Evolutionary conservation across 2,329 filamentous ascomycete genomes (phyloP).

Genomic region (Ophiostoma sp.): DNA sequence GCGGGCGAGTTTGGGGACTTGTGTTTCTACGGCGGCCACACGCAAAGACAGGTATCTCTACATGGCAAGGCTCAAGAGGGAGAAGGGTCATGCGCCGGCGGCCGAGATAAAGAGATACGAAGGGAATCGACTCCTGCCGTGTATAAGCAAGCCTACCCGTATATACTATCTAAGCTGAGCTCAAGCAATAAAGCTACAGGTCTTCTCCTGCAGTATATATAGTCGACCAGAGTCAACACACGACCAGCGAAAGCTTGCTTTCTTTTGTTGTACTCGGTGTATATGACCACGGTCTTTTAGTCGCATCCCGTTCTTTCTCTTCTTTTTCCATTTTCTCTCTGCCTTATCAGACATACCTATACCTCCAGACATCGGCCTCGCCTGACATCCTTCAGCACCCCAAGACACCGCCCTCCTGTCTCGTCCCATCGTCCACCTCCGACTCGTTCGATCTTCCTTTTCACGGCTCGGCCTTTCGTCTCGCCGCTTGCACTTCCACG

Average conservation of each 20-base stretch:
- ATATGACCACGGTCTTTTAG: neutral
- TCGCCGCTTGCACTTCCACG: neutral
- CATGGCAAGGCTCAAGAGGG: slow-evolving; percentile 14
- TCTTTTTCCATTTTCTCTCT: neutral
- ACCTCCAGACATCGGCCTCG: neutral
- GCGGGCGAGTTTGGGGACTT: slow-evolving; percentile 12
- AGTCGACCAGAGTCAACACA: neutral
- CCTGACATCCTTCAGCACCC: slow-evolving; percentile 2
- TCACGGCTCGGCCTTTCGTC: neutral
- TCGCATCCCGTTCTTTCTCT: neutral
- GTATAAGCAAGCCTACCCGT: neutral
- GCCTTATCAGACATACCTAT: neutral
- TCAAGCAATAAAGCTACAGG: slow-evolving; percentile 1
- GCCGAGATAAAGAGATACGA: slow-evolving; percentile 17
- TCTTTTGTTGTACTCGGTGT: neutral
- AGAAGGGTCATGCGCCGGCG: slow-evolving; percentile 18
- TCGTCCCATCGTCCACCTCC: neutral
- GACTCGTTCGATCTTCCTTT: slow-evolving; percentile 14
- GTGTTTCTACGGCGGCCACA: neutral
- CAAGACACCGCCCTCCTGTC: too few species aligned
- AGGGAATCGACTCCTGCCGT: neutral
- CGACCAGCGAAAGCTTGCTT: neutral
- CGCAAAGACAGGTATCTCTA: slow-evolving; percentile 6
- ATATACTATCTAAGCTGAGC: neutral
- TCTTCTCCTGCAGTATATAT: neutral